Conservation (phyloP, 768 basidiomycete genomes). For the Leccinellum albellum region DNA sequence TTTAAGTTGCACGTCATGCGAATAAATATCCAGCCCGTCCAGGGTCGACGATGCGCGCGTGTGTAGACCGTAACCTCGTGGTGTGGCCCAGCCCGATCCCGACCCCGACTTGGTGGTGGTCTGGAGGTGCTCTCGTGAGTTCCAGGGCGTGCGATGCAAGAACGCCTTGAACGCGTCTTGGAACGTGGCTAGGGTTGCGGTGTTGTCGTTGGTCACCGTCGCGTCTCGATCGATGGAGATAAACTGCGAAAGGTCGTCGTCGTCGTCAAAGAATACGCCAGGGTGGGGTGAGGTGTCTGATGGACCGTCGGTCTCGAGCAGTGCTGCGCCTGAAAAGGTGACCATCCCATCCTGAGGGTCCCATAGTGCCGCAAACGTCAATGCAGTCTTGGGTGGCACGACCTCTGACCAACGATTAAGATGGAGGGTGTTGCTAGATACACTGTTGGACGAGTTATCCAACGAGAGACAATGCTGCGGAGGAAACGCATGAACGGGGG, state of each 20-base stretch:
- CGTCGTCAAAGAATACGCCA: conserved; percentile 16
- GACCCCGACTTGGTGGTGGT: neutral
- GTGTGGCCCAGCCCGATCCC: conserved; percentile 1
- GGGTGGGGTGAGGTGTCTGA: conserved; percentile 6
- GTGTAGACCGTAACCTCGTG: conserved; percentile 7
- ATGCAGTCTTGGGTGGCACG: conserved; percentile 50
- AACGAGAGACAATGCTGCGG: conserved; percentile 24
- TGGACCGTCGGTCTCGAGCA: conserved; percentile 33
- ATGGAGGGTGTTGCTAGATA: conserved; percentile 8
- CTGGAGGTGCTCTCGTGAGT: conserved; percentile 19
- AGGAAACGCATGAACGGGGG: neutral
- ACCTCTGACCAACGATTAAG: conserved; percentile 52
- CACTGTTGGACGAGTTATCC: conserved; percentile 11
- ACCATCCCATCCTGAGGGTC: conserved; percentile 56
- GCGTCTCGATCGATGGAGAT: conserved; percentile 13
- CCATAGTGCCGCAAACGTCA: conserved; percentile 60
- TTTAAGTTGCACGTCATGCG: conserved; percentile 21
- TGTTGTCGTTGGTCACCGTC: conserved; percentile 15
- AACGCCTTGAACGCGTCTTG: conserved; percentile 31
- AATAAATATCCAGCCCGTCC: conserved; percentile 30
- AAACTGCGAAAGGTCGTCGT: conserved; percentile 10
- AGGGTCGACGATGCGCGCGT: conserved; percentile 30
- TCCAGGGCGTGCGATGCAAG: conserved; percentile 20
- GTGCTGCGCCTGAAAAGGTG: conserved; percentile 50
- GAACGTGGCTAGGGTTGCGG: conserved; percentile 21